Evolutionary conservation across 2,329 filamentous ascomycete genomes (phyloP), one percentile per base, ranked within the genome.

Genomic region (Ceratocystis cacaofunesta): DNA sequence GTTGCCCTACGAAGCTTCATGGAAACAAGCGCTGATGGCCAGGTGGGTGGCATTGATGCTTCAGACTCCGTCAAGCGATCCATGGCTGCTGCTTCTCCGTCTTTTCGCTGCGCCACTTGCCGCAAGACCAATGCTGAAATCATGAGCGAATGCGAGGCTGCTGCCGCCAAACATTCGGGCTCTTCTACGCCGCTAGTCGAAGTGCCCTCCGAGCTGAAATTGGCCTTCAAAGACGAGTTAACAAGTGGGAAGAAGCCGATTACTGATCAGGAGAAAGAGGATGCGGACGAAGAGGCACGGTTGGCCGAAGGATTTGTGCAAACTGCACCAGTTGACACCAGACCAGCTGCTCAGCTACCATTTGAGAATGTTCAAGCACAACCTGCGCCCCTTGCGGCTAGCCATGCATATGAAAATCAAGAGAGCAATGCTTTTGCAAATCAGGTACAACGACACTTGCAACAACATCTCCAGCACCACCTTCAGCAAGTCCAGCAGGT

Each of bases 41-140:
- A 97, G 77, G 79, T 99, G 1, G 94, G 94, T 12, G 94, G 94
- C 0, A 79, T 97, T 71, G 92, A 96, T 69, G 87, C 87, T 2
- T 83, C 78, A 30, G 85, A 87, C 19, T 80, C 79, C 4, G 84
- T 89, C 62, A 79, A 92, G 65, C 80, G 80, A 70, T 78, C 82
- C 58, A 82, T 94, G 70, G 94, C 94, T 3, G 77, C 73, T 60
- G 83, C 87, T 71, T 90, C 85, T 68, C 75, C 75, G 0, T 72
- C 70, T 0, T 96, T 85, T 81, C 82, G 76, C 64, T 97, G 94
- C 75, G 72, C 78, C 0, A 80, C 78, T 0, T 97, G 92, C 73
- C 85, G 76, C 19, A 85, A 81, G 75, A 81, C 78, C 8, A 95
- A 95, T 72, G 80, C 77, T 63, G 87, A 89, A 68, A 87, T 96